phyloP scores from a whole-genome alignment of 163 green algal species.

The Chlamydomonas reinhardtii region DNA sequence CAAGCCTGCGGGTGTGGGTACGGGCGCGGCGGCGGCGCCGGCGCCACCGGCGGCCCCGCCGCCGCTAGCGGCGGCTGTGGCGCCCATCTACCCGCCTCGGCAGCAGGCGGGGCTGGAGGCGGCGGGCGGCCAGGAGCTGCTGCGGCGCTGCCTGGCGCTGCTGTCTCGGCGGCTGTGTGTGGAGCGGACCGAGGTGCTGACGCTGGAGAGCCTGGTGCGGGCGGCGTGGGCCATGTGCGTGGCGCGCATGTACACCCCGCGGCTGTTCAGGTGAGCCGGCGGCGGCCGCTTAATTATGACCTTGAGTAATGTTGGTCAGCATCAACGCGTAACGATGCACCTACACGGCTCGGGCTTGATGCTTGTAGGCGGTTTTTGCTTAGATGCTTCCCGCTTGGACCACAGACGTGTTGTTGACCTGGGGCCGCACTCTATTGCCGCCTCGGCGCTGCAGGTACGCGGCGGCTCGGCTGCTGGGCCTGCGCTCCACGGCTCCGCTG shows the following conservation, averaged over 20 bases:
- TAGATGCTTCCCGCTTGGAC: too few species aligned
- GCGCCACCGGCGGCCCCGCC: background rate
- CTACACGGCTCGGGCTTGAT: too few species aligned
- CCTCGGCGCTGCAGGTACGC: too few species aligned
- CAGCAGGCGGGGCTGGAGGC: background rate
- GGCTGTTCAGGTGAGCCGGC: background rate
- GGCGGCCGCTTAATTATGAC: background rate
- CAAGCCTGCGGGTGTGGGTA: background rate
- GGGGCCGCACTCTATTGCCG: too few species aligned
- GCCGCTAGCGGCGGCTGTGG: background rate
- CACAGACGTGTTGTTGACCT: too few species aligned
- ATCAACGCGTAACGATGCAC: too few species aligned
- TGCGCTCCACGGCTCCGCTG: constrained; percentile 7
- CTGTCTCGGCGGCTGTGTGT: constrained; percentile 17
- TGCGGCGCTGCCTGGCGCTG: background rate
- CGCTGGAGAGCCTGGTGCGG: constrained; percentile 27
- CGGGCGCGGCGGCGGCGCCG: background rate
- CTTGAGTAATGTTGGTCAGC: too few species aligned
- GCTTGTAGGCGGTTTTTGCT: too few species aligned
- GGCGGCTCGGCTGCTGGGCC: too few species aligned
- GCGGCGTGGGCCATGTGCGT: constrained; percentile 42
- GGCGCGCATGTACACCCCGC: constrained; percentile 21
- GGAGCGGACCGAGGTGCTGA: constrained; percentile 29
- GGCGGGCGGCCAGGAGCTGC: background rate
- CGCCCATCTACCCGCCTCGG: constrained; percentile 21